Conservation (phyloP, 2,329 filamentous ascomycete species). For the Gremmenia infestans region DNA sequence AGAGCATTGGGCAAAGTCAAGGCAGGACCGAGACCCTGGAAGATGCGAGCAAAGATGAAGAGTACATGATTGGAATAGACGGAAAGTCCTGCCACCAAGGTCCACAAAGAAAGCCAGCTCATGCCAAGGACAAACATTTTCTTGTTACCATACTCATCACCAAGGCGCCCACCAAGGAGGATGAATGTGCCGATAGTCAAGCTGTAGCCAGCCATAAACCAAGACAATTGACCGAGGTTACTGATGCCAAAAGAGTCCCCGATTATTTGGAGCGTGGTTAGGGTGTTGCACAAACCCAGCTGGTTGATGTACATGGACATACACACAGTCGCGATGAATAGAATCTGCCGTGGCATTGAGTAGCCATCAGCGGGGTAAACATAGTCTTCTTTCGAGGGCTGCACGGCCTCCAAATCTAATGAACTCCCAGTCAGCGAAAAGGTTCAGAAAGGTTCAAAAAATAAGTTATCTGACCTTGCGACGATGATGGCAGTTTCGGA, state of each 20-base stretch:
- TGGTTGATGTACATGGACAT: no score
- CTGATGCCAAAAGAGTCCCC: slow-evolving; percentile 42
- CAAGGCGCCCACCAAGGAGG: slow-evolving; percentile 50
- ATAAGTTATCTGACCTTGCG: no score
- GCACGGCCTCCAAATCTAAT: no score
- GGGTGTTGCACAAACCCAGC: no score
- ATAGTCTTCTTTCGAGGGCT: no score
- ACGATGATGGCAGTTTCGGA: no score
- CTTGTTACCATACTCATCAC: slow-evolving; percentile 54
- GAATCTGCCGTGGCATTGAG: no score
- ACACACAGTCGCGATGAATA: no score
- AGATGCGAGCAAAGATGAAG: slow-evolving; percentile 44
- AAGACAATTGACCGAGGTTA: slow-evolving; percentile 43
- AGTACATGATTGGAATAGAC: slow-evolving; percentile 9
- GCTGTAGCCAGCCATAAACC: slow-evolving; percentile 55
- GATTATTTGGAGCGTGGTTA: slow-evolving; percentile 32
- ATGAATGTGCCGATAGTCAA: slow-evolving; percentile 54
- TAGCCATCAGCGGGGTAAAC: no score
- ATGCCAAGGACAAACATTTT: slow-evolving; percentile 47
- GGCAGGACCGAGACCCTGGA: slow-evolving; percentile 59
- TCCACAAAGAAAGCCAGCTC: slow-evolving; percentile 16
- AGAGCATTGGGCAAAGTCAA: slow-evolving; percentile 59
- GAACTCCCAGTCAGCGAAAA: no score
- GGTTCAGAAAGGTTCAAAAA: no score
- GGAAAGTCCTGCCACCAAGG: slow-evolving; percentile 20